These are phyloP conservation scores for Leucocoprinus birnbaumii DNA, from an alignment of 768 basidiomycete species.

Conservation along the genomic window DNA sequence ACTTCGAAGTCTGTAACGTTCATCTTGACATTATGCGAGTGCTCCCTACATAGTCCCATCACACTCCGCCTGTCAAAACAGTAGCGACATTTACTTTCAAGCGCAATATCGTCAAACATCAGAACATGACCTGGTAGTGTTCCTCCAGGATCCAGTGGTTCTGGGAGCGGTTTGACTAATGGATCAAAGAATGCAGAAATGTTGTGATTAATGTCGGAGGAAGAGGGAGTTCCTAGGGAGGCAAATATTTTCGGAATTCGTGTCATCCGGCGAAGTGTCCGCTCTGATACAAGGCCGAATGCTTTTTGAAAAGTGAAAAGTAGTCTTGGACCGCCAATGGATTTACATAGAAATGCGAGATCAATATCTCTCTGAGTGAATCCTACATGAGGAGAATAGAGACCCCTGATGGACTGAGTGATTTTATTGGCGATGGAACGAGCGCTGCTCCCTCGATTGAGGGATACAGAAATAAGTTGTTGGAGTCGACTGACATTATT, in stretches of 20 bases:
- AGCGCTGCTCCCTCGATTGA: neutral
- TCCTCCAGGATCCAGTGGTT: neutral
- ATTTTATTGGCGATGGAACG: neutral
- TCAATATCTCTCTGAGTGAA: neutral
- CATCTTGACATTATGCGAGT: neutral
- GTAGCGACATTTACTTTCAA: constrained; percentile 1
- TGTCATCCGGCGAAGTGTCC: neutral
- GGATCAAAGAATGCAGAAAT: neutral
- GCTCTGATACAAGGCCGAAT: neutral
- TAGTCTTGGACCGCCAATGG: neutral
- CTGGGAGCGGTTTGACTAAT: neutral
- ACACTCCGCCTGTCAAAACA: neutral
- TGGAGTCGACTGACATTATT: neutral
- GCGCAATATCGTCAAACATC: constrained; percentile 2
- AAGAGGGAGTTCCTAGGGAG: neutral
- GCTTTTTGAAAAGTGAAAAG: neutral
- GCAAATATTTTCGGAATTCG: neutral
- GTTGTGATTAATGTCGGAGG: neutral
- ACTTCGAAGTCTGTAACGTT: neutral
- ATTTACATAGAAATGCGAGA: neutral
- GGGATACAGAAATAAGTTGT: neutral
- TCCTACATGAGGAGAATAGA: neutral
- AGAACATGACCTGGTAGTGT: neutral
- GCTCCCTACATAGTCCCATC: constrained; percentile 3
- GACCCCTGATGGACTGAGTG: neutral